Evolutionary conservation across 129 eudicot species (phyloP).

Genomic region (Saposhnikovia divaricata): DNA sequence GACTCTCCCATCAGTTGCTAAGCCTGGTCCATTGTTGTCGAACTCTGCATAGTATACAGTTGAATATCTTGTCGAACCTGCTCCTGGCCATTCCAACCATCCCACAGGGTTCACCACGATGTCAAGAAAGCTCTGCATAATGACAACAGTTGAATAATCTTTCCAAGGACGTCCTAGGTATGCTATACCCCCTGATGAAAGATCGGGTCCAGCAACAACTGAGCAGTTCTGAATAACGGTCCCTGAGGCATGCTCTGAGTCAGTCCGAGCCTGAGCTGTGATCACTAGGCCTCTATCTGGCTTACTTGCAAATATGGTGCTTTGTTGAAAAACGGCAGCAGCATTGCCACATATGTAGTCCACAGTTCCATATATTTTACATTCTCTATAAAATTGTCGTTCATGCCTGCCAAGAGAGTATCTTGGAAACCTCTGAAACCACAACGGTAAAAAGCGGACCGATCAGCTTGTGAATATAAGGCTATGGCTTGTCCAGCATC

Average conservation of each 20-base stretch:
- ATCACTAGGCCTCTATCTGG: neutral
- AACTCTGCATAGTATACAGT: neutral
- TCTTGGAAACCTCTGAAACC: constrained; percentile 3
- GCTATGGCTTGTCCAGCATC: neutral
- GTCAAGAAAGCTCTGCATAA: neutral
- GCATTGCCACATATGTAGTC: constrained; percentile 5
- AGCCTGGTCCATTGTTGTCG: neutral
- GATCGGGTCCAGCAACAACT: neutral
- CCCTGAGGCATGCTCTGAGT: neutral
- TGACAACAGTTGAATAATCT: neutral
- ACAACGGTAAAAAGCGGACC: neutral
- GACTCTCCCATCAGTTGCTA: neutral
- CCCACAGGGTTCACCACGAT: neutral
- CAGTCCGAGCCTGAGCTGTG: neutral
- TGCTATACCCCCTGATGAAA: neutral
- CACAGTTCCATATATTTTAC: neutral
- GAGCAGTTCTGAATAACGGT: neutral
- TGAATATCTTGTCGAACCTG: neutral
- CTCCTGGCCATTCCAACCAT: neutral
- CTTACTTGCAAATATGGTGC: neutral
- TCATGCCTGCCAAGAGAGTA: neutral
- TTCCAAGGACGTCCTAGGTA: constrained; percentile 1
- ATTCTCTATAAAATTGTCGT: neutral
- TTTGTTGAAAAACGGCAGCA: neutral
- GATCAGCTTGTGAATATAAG: neutral